Percentiles rank a stretch among this genome's conserved stretches.
Conservation (phyloP, 2,329 filamentous ascomycete species). For the Dissoconium aciculare region DNA sequence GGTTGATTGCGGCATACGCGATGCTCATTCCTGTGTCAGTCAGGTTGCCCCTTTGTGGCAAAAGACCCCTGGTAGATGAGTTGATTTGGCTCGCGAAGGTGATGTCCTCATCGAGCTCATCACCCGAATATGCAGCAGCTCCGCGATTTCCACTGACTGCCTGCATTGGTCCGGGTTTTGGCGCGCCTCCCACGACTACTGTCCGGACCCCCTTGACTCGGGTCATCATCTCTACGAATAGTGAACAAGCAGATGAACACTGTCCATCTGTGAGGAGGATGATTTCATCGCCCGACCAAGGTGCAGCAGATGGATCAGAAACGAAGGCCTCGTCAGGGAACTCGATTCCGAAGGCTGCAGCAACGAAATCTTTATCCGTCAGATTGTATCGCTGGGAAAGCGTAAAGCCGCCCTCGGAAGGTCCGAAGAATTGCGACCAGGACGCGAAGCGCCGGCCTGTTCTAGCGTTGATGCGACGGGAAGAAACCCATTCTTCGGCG, state of each 20-base stretch:
- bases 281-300: constrained; percentile 7
- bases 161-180: constrained; percentile 19
- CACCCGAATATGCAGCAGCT: constrained; percentile 9
- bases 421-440: constrained; percentile 19
- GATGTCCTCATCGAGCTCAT: constrained; percentile 15
- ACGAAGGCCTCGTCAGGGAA: constrained; percentile 6
- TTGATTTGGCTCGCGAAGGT: constrained; percentile 8
- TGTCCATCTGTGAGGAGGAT: constrained; percentile 15
- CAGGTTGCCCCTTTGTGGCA: background rate
- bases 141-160: constrained; percentile 13
- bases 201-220: constrained; percentile 16
- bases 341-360: constrained; percentile 3
- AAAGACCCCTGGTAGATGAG: background rate
- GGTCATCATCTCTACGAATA: constrained; percentile 20
- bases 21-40: constrained; percentile 16
- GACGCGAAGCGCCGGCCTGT: constrained; percentile 18
- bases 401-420: constrained; percentile 13
- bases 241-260: constrained; percentile 17
- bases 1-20: constrained; percentile 20
- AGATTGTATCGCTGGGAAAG: constrained; percentile 14
- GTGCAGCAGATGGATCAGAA: constrained; percentile 2
- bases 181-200: constrained; percentile 18
- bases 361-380: constrained; percentile 9
- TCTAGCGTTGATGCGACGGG: constrained; percentile 13
- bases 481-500: constrained; percentile 17